A percentile compares a stretch with the other conserved stretches of the same genome.
Evolutionary conservation across 495 filamentous ascomycete genomes (phyloP).

Genomic region (Daldinia loculata): DNA sequence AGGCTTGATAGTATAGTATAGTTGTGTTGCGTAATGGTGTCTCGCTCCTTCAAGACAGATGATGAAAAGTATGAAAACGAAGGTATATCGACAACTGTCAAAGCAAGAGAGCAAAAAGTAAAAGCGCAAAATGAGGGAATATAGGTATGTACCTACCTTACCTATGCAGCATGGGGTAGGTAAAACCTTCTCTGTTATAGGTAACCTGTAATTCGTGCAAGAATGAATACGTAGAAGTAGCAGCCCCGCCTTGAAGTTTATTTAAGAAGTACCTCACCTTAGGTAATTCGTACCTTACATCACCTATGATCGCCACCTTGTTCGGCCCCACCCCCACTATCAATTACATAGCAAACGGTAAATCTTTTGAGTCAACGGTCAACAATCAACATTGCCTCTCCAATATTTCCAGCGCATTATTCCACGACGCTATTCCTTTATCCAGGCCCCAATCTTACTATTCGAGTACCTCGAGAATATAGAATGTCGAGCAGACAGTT

Average conservation of each 20-base stretch:
- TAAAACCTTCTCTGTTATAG: neutral
- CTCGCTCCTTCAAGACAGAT: neutral
- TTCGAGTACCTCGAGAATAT: neutral
- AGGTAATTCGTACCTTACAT: constrained; percentile 2
- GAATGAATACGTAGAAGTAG: neutral
- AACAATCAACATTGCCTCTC: neutral
- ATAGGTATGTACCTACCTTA: no score
- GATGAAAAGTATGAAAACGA: neutral
- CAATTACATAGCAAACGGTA: neutral
- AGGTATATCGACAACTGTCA: neutral
- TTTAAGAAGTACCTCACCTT: neutral
- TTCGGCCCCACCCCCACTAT: constrained; percentile 8
- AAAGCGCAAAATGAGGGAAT: neutral
- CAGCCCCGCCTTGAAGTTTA: constrained; percentile 3
- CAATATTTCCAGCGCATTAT: neutral
- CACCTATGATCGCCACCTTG: neutral
- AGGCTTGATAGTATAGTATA: neutral
- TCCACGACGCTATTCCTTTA: neutral
- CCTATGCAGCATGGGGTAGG: no score
- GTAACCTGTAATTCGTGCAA: neutral
- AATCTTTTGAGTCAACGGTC: neutral
- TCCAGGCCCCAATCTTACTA: neutral
- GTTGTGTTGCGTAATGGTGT: neutral
- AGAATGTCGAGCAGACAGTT: constrained; percentile 84
- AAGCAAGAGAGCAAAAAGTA: neutral